Percentiles rank a stretch among this genome's conserved stretches.
Evolutionary conservation across 768 basidiomycete genomes (phyloP).

Genomic region (Suillus tomentosus): DNA sequence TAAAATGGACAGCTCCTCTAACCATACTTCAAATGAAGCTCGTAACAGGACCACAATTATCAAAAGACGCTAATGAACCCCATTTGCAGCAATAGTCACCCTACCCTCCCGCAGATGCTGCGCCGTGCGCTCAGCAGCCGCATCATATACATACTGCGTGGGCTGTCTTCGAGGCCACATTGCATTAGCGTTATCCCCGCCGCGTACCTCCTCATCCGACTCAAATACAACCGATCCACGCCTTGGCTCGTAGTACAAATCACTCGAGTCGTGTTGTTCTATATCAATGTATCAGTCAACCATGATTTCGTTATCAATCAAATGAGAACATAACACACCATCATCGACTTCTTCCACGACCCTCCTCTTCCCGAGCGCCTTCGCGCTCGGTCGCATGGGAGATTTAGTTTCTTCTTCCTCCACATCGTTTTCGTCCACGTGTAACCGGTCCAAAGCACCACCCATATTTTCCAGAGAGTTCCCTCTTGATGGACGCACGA

Average conservation of each 20-base stretch:
- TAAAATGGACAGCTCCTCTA: neutral
- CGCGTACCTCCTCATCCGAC: conserved; percentile 41
- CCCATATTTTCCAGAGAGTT: conserved; percentile 29
- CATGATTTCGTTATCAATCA: neutral
- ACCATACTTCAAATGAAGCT: conserved; percentile 5
- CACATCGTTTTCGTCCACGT: conserved; percentile 24
- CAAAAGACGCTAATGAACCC: conserved; percentile 43
- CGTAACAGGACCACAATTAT: conserved; percentile 8
- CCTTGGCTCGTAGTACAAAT: conserved; percentile 50
- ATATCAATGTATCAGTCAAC: conserved; percentile 15
- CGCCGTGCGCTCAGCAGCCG: conserved; percentile 78
- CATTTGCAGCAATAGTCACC: conserved; percentile 39
- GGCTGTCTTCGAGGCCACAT: conserved; percentile 45
- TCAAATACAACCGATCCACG: conserved; percentile 38
- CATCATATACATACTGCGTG: conserved; percentile 86
- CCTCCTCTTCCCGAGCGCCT: conserved; percentile 84
- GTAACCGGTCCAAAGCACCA: conserved; percentile 30
- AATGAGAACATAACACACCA: conserved; percentile 37
- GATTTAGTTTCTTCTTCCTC: conserved; percentile 36
- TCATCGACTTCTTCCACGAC: conserved; percentile 51
- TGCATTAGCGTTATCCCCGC: conserved; percentile 10
- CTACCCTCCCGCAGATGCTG: conserved; percentile 53
- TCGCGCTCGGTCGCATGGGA: conserved; percentile 73
- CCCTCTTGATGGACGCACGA: conserved; percentile 21
- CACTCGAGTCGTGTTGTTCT: conserved; percentile 58